Base-by-base conservation (phyloP, 192 early-diverging fungal genomes). In the Coemansia sp. region DNA sequence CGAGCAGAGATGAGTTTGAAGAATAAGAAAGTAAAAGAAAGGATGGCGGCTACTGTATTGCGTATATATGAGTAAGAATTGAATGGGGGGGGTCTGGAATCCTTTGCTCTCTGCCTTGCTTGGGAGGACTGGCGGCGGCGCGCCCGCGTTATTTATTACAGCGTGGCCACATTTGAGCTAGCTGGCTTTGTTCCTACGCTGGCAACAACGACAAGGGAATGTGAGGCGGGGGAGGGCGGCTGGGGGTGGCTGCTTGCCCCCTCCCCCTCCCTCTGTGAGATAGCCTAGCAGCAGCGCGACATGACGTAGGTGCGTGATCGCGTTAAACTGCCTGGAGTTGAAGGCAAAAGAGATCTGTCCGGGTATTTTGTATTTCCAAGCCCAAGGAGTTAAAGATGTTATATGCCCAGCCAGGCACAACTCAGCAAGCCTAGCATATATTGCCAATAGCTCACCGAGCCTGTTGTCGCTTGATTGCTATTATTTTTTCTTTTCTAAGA, bases 141-240 rank as follows among this genome's bases (percentile, higher is more conserved):
- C 66, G 71, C 22, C 73, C 38, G 60, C 66, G 70, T 67, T 76
- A 76, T 76, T 76, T 76, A 81, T 76, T 76, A 55, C 79, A 73
- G 79, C 79, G 41, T 76, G 74, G 79, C 68, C 79, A 62, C 74
- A 81, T 73, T 81, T 76, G 60, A 40, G 60, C 60, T 68, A 58
- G 31, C 57, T 66, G 57, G 49, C 52, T 36, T 66, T 81, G 70
- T 73, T 81, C 73, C 64, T 75, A 75, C 69, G 65, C 69, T 75
- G 66, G 72, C 65, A 34, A 58, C 33, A 74, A 71, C 62, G 53
- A 69, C 31, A 67, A 61, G 65, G 62, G 44, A 67, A 67, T 40
- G 47, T 46, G 44, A 69, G 62, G 68, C 34, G 62, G 68, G 62
- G 53, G 64, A 12, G 70, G 70, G 75, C 61, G 24, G 49, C 13